Evolutionary conservation across 2,329 filamentous ascomycete species (phyloP), one percentile per base, ranked within the genome.

Genomic region (Malbranchea cinnamomea): DNA sequence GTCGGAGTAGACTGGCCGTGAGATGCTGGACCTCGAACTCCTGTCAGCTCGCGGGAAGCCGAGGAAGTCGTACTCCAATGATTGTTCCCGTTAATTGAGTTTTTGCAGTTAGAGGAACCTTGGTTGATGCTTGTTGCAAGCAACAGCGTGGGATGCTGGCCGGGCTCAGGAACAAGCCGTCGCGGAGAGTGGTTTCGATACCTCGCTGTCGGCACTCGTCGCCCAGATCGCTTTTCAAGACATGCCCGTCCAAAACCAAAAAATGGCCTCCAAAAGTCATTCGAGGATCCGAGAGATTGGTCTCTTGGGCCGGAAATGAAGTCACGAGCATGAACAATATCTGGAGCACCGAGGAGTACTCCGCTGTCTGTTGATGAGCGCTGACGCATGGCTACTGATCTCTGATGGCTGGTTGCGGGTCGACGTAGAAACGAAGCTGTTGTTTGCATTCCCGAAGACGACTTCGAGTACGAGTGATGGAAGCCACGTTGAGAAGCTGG

Each of bases 331-430:
- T n/a, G n/a, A n/a, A n/a, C n/a, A n/a, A n/a, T n/a, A n/a, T 30
- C 28, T 7, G 30, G 27, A 20, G 31, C 12, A 13, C 13, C 27
- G 12, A 26, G 19, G 19, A 17, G 25, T n/a, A 35, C 27, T 7
- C 30, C 28, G n/a, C 32, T 35, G 10, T 41, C 45, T 16, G 48
- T 45, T n/a, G 47, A 53, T 22, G 52, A 49, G 23, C 54, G 57
- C 31, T 59, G 53, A 35, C 62, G 60, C 36, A 69, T 53, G 6
- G 63, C 65, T 26, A 63, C 64, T 15, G 66, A 68, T 30, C 71
- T 59, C 45, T 75, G 69, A 47, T 75, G 67, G 48, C 71, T 75
- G 8, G 71, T 76, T 10, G 68, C 69, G 26, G 71, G 71, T 35
- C 71, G 60, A 33, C 65, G 63, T 33, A 74, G 57, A 14, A 59